Base-by-base conservation (phyloP, 371 early-diverging fungal genomes). In the Rhizopus stolonifer region DNA sequence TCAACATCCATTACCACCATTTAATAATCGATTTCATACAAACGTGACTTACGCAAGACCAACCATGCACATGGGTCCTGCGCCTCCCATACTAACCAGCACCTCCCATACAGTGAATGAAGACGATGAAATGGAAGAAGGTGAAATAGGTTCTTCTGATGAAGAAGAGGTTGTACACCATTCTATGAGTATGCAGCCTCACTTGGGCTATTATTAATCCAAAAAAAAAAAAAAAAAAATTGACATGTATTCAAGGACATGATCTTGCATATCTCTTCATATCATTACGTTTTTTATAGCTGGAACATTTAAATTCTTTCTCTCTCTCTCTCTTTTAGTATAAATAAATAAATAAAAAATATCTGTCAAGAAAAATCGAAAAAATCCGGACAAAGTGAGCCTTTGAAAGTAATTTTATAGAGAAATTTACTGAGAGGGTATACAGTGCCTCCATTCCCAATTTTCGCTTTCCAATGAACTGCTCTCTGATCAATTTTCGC, bases 61-160 rank as follows among this genome's bases (percentile, higher is more conserved):
- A 10, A 4, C 36, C 15, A n/a, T 15, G n/a, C 36, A 36, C 15
- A 36, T 36, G 36, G n/a, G 15, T 36, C 24, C 47, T 19, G 29
- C 32, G 17, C 7, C 36, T n/a, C 1, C 36, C n/a, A 36, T 15
- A 4, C n/a, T n/a, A n/a, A n/a, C n/a, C 49, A 51, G 19, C 18
- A 36, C 19, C 25, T 17, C 40, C 23, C 25, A 40, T 15, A 51
- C 29, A 40, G 49, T 42, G 17, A 43, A 43, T 5, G 55, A 60
- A 21, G 60, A 60, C 23, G 58, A 58, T 14, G 58, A 63, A 29
- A 63, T 63, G 64, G 64, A 63, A 32, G 64, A 63, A 25, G 64
- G 64, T 19, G 58, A 63, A 36, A 58, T 63, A 36, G 42, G 46
- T 42, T 38, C 50, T 39, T 54, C 58, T 8, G 63, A 57, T 15